Evolutionary conservation across 2,329 filamentous ascomycete species (phyloP), one percentile per base, ranked within the genome.

Genomic region (Bipolaris victoriae): DNA sequence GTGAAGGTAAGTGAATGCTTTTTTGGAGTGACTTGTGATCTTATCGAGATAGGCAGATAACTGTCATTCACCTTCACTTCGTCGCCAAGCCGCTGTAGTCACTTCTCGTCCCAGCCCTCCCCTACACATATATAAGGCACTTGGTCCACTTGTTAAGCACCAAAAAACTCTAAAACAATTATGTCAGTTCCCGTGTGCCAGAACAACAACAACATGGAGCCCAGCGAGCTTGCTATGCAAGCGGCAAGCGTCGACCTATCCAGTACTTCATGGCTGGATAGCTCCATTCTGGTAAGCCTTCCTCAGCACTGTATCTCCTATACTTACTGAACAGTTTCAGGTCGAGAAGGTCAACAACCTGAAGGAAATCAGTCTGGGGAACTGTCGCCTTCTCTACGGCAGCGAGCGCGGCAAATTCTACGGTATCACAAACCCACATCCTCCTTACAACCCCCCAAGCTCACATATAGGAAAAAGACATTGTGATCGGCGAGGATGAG

Each of bases 291-390:
- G 31, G 64, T 62, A 45, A 43, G 31, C 1, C 2, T 22, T 5
- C 1, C 16, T 11, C 22, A 1, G 5, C 7, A 10, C 16, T 5
- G 0, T 26, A 26, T 9, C 5, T 1, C 37, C 1, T 75, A 83
- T 84, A 24, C 82, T 81, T 16, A 16, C 16, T 16, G 16, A 13
- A 84, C 82, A 35, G 82, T 83, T 6, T 80, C 81, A 52, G 85
- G 83, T 64, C 82, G 82, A 64, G 80, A 83, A 50, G 79, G 81
- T 72, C 83, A 49, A 52, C 0, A 45, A 22, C 15, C 49, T 68
- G 1, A 64, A 63, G 20, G 56, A 58, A 1, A 31, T 64, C 33
- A 62, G 60, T 0, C 49, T 71, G 0, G 57, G 61, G 1, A 71
- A 71, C 15, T 71, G 69, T 3, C 67, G 69, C 7, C 53, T 73